Evolutionary conservation across 148 eudicot genomes (phyloP).

Genomic region (Rhododendron molle): DNA sequence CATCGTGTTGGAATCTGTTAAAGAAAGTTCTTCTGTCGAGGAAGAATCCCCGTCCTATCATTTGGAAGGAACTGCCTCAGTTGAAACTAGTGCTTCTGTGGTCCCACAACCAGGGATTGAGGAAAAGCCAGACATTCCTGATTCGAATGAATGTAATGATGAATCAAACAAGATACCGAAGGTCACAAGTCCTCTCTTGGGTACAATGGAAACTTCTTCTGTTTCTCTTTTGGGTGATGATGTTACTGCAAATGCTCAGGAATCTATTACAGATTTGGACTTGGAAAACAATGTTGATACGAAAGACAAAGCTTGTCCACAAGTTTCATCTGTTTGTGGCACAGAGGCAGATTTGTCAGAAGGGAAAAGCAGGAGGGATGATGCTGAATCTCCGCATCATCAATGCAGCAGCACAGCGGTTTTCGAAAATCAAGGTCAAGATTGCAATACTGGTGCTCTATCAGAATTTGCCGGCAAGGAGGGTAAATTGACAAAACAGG

Average conservation of each 20-base stretch:
- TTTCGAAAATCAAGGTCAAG: conserved; percentile 19
- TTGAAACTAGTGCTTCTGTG: conserved; percentile 15
- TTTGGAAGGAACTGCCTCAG: conserved; percentile 20
- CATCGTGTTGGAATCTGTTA: conserved; percentile 22
- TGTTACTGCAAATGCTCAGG: conserved; percentile 24
- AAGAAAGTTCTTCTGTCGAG: conserved; percentile 23
- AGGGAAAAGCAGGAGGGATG: conserved; percentile 24
- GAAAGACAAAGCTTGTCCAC: conserved; percentile 15
- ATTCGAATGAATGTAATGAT: conserved; percentile 22
- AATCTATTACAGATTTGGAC: conserved; percentile 20
- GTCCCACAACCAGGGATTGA: conserved; percentile 21
- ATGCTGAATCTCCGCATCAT: conserved; percentile 10
- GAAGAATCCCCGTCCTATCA: conserved; percentile 16
- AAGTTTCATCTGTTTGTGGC: conserved; percentile 13
- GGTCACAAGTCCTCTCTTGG: conserved; percentile 21
- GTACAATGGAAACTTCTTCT: conserved; percentile 24
- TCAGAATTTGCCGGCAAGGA: conserved; percentile 23
- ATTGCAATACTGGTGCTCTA: conserved; percentile 1
- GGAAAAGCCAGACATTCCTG: conserved; percentile 18
- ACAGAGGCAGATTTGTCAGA: conserved; percentile 11
- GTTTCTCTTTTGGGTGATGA: conserved; percentile 20
- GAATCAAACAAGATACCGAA: conserved; percentile 19
- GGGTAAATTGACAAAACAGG: conserved; percentile 5
- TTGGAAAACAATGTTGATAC: conserved; percentile 13
- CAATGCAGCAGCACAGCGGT: conserved; percentile 14